Conservation (phyloP, 2,329 filamentous ascomycete species). For the Ascochyta pisi region DNA sequence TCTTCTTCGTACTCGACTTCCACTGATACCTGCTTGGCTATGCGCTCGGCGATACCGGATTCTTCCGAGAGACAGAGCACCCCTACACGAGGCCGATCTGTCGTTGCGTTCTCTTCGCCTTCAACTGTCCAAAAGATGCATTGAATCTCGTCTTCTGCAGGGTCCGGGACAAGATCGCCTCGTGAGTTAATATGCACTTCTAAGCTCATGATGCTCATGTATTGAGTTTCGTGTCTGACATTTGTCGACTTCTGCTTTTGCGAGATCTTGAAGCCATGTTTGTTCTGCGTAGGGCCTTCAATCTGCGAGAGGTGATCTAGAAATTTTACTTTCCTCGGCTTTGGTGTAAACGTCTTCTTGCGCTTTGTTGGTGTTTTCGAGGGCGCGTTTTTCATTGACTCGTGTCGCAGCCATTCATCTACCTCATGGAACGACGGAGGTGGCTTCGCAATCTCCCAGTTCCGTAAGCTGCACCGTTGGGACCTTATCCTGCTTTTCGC, state of each 20-base stretch:
- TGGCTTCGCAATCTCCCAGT: conserved; percentile 77
- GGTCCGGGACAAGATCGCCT: conserved; percentile 81
- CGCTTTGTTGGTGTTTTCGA: conserved; percentile 5
- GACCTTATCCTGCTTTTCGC: conserved; percentile 60
- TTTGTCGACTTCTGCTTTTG: conserved; percentile 77
- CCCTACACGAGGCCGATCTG: conserved; percentile 67
- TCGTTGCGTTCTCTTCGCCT: conserved; percentile 70
- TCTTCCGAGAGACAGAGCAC: conserved; percentile 75
- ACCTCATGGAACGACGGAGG: conserved; percentile 78
- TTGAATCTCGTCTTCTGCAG: conserved; percentile 85
- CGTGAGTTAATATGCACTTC: conserved; percentile 92
- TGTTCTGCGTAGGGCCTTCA: conserved; percentile 84
- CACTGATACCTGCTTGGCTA: conserved; percentile 66
- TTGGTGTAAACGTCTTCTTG: conserved; percentile 17
- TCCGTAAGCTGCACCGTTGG: conserved; percentile 65
- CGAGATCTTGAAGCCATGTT: conserved; percentile 84
- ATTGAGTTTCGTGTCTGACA: conserved; percentile 83
- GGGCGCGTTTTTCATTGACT: conserved; percentile 29
- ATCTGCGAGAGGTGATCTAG: conserved; percentile 75
- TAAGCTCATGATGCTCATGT: conserved; percentile 96
- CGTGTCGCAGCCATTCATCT: conserved; percentile 65
- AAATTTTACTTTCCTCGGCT: conserved; percentile 25
- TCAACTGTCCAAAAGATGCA: conserved; percentile 92
- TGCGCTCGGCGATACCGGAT: conserved; percentile 63
- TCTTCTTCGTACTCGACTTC: conserved; percentile 77